These are phyloP conservation scores for Ochromonas danica DNA, from an alignment of 108 stramenopile genomes.

Conservation along the genomic window DNA sequence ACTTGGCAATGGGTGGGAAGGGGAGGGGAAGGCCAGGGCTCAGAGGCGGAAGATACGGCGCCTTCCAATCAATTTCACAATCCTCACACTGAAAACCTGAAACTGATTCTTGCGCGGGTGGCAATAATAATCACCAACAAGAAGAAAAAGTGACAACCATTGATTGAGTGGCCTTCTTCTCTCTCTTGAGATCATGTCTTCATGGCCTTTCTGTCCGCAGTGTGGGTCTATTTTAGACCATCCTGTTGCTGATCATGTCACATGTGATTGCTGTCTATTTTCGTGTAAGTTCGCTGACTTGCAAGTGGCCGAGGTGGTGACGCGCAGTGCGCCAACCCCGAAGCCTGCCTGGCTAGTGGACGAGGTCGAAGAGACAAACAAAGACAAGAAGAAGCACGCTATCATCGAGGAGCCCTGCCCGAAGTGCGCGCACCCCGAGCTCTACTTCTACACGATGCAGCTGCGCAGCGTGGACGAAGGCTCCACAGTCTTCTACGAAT, in stretches of 20 bases:
- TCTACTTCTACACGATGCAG: slow-evolving; percentile 96
- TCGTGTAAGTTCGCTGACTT: slow-evolving; percentile 29
- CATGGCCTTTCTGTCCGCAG: slow-evolving; percentile 34
- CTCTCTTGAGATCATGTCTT: too few relatives aligned
- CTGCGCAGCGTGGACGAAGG: slow-evolving; percentile 96
- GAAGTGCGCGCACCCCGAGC: slow-evolving; percentile 82
- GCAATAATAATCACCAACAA: too few relatives aligned
- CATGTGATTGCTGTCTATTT: not conserved
- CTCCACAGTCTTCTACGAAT: slow-evolving; percentile 98
- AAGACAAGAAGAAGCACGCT: slow-evolving; percentile 54
- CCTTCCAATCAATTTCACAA: too few relatives aligned
- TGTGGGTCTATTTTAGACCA: slow-evolving; percentile 32
- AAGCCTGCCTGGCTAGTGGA: slow-evolving; percentile 26
- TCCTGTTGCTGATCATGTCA: slow-evolving; percentile 7
- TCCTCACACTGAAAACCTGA: too few relatives aligned
- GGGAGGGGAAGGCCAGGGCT: too few relatives aligned
- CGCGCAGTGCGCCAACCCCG: not conserved
- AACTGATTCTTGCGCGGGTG: too few relatives aligned
- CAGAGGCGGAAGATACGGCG: too few relatives aligned
- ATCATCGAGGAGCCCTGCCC: slow-evolving; percentile 94
- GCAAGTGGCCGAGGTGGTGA: not conserved
- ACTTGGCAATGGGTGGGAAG: too few relatives aligned
- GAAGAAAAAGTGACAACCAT: too few relatives aligned
- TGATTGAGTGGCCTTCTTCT: too few relatives aligned
- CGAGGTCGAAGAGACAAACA: not conserved